Percentiles rank a stretch among this genome's conserved stretches.
phyloP scores from a whole-genome alignment of 257 asterid genomes.

The Coffea canephora region DNA sequence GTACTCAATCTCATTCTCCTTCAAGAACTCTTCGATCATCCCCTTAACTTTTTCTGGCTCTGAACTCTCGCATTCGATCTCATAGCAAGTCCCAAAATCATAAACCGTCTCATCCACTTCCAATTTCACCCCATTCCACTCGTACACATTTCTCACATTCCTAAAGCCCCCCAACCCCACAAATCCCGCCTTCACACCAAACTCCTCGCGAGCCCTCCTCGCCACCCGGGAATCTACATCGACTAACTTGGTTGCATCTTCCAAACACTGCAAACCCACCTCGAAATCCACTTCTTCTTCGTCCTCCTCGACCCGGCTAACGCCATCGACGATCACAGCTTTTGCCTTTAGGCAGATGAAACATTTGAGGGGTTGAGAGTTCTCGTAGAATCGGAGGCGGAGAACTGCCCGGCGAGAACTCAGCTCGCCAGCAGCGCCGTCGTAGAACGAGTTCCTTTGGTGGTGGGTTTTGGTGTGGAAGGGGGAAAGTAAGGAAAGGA shows the following conservation, averaged over 20 bases:
- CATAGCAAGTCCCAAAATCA: constrained; percentile 82
- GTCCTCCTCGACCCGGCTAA: constrained; percentile 88
- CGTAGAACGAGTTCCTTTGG: constrained; percentile 84
- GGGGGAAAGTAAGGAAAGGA: constrained; percentile 54
- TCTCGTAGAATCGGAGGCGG: constrained; percentile 87
- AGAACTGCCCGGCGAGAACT: constrained; percentile 63
- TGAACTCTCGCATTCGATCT: constrained; percentile 83
- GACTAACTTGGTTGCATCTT: constrained; percentile 44
- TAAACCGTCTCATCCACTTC: constrained; percentile 85
- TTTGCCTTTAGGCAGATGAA: constrained; percentile 74
- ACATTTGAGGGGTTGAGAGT: constrained; percentile 50
- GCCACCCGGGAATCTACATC: constrained; percentile 61
- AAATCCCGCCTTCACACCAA: constrained; percentile 50
- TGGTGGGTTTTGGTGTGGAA: constrained; percentile 59
- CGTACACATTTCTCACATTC: constrained; percentile 74
- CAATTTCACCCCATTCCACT: constrained; percentile 76
- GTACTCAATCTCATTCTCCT: constrained; percentile 64
- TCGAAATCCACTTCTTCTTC: constrained; percentile 76
- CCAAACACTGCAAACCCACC: constrained; percentile 54
- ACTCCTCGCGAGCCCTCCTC: constrained; percentile 72
- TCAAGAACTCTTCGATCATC: constrained; percentile 62
- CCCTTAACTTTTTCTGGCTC: constrained; percentile 82
- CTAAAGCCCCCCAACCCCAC: constrained; percentile 77
- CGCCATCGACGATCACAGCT: constrained; percentile 68
- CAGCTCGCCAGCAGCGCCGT: constrained; percentile 63